Base-by-base conservation (phyloP, 2,329 filamentous ascomycete genomes). In the Fusarium agapanthi region DNA sequence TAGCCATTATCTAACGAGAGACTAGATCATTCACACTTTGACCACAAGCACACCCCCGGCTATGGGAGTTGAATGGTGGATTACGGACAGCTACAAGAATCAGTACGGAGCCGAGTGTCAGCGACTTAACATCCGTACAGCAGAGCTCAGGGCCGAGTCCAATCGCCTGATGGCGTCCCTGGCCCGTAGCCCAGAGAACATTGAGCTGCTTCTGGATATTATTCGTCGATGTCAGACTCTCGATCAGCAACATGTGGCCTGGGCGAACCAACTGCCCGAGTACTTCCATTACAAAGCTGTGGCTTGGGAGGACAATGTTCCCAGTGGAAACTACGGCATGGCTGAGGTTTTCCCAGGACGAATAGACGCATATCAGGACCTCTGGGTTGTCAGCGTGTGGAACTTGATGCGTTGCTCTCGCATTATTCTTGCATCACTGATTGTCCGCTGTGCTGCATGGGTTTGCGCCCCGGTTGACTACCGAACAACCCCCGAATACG, bases 401-500 rank as follows among this genome's bases (percentile, higher is more conserved):
- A 91, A 90, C 76, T 81, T 88, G 80, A 81, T 84, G 66, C 83
- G 89, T 22, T 84, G 86, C 22, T 84, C 86, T 12, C 83, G 89
- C 6, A 82, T 91, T 34, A 85, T 88, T 58, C 82, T 91, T 30
- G 85, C 86, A 7, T 86, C 87, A 22, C 80, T 89, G 22, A 85
- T 88, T 41, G 86, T 91, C 18, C 86, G 89, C 12, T 90, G 88
- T 74, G 85, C 87, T 12, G 89, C 89, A 5, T 91, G 89, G 88
- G 82, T 88, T 30, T 88, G 87, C 77, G 83, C 85, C 14, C 89
- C 89, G 0, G 84, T 88, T 14, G 89, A 91, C 78, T 91, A 90
- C 75, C 84, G 89, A 45, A 90, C 88, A 3, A 91, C 89, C 11
- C 86, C 88, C 24, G 88, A 91, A 78, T 91, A 91, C 71, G 88